Evolutionary conservation across 306 rosid species (phyloP), one percentile per base, ranked within the genome.

Genomic region (Vigna angularis): DNA sequence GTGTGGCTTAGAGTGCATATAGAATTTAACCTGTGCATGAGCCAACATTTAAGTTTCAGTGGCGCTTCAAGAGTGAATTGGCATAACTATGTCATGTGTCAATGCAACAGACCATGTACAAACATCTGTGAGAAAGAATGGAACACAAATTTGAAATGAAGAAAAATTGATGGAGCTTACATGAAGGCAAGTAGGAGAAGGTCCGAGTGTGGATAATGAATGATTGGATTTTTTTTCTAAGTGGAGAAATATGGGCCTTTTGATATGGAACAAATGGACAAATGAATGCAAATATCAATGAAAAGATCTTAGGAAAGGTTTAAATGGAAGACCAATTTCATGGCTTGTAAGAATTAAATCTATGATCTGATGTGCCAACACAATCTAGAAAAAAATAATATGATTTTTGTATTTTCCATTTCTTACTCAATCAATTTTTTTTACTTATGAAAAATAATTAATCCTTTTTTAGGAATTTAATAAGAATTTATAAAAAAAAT

Each of bases 141-240:
- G 44, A 57, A 66, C 17, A 68, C 34, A 69, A 20, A 18, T 69
- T 48, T 70, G 67, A 59, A 61, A 62, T 14, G 81, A 79, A 50
- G 72, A 48, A 47, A 68, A 80, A 55, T 64, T 45, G 68, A 66
- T 55, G 64, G 66, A 70, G 74, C 72, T 76, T 62, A 77, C 87
- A 84, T 84, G 85, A 81, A 84, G 65, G 51, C 77, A 59, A 1
- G 68, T 64, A 69, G 67, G 73, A 17, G 73, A 75, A 81, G 51
- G 24, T 44, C 53, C 3, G 36, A 52, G 45, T 76, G 6, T 70
- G 87, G 83, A 84, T 81, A 84, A 81, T 72, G 83, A 84, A 76
- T 72, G 80, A 47, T 40, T 7, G 82, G 58, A 65, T 22, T 70
- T 50, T 68, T 44, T 30, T 6, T 68, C 34, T 61, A 47, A 62